Conservation (phyloP, 2,329 filamentous ascomycete species). For the Aspergillus ochraceus region DNA sequence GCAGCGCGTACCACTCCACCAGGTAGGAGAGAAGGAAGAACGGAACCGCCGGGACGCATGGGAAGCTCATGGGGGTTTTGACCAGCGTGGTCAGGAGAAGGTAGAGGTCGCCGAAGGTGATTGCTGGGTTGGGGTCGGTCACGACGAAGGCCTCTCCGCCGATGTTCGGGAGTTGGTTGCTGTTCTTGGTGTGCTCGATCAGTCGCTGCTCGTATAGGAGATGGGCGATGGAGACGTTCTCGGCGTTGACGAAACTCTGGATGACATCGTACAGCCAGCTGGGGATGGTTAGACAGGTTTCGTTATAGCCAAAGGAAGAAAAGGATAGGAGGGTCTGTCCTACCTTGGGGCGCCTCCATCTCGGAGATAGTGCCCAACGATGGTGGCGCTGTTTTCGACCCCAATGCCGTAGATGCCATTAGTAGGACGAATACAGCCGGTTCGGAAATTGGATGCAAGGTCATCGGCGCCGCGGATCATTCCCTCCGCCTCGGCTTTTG, state of each 20-base stretch:
- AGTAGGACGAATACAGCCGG: constrained; percentile 55
- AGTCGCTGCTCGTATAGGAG: constrained; percentile 55
- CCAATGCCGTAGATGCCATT: constrained; percentile 56
- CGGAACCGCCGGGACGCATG: constrained; percentile 22
- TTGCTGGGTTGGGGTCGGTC: constrained; percentile 51
- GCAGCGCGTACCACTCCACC: constrained; percentile 31
- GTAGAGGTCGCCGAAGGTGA: constrained; percentile 34
- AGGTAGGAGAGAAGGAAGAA: constrained; percentile 33
- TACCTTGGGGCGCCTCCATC: constrained; percentile 37
- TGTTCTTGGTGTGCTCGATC: constrained; percentile 30
- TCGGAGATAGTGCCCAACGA: constrained; percentile 44
- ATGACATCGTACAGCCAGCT: constrained; percentile 48
- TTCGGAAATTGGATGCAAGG: constrained; percentile 45
- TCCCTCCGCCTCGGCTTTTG: constrained; percentile 55
- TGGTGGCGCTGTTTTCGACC: constrained; percentile 37
- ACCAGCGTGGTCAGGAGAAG: constrained; percentile 29
- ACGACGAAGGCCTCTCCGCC: constrained; percentile 53
- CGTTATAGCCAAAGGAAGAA: no score
- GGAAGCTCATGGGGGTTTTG: constrained; percentile 31
- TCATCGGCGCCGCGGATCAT: constrained; percentile 50
- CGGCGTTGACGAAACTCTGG: constrained; percentile 53
- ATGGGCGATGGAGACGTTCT: constrained; percentile 57
- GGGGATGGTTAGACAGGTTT: background rate
- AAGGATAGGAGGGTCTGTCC: constrained; percentile 1
- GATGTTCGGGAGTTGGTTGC: constrained; percentile 27